These are phyloP conservation scores for Lyophyllum shimeji DNA, from an alignment of 768 basidiomycete genomes.

Conservation along the genomic window DNA sequence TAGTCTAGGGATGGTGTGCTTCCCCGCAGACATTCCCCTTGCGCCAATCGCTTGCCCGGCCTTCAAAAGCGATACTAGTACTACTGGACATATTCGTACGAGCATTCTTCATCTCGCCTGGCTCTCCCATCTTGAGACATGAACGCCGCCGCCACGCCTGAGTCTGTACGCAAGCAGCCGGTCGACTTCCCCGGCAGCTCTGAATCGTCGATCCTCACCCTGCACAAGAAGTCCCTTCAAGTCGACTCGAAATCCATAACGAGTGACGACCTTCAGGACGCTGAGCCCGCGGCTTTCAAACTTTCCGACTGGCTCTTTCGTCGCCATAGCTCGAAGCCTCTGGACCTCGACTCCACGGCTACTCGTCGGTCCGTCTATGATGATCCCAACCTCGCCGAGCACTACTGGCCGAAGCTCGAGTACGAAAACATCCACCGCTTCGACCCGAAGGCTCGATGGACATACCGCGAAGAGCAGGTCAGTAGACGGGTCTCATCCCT, in stretches of 20 bases:
- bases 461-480: slow-evolving; percentile 52
- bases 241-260: slow-evolving; percentile 17
- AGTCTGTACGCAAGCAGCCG: neutral
- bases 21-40: slow-evolving; percentile 5
- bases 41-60: slow-evolving; percentile 3
- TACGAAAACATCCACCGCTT: slow-evolving; percentile 61
- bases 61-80: neutral
- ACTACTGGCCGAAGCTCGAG: slow-evolving; percentile 48
- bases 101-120: neutral
- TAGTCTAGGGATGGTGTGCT: slow-evolving; percentile 19
- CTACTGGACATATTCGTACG: neutral
- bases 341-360: slow-evolving; percentile 38
- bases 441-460: slow-evolving; percentile 59
- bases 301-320: slow-evolving; percentile 34
- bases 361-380: slow-evolving; percentile 56
- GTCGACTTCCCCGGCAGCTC: slow-evolving; percentile 1
- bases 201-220: slow-evolving; percentile 7
- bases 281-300: slow-evolving; percentile 34
- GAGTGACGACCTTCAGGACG: slow-evolving; percentile 32
- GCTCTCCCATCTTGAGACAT: slow-evolving; percentile 1
- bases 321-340: slow-evolving; percentile 17
- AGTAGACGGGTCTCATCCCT: slow-evolving; percentile 3
- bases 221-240: slow-evolving; percentile 1
- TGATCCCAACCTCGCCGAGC: slow-evolving; percentile 42
- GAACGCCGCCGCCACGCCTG: neutral